A percentile compares a stretch with the other conserved stretches of the same genome.
phyloP scores from a whole-genome alignment of 208 protist species.

The Trypanosoma mega region DNA sequence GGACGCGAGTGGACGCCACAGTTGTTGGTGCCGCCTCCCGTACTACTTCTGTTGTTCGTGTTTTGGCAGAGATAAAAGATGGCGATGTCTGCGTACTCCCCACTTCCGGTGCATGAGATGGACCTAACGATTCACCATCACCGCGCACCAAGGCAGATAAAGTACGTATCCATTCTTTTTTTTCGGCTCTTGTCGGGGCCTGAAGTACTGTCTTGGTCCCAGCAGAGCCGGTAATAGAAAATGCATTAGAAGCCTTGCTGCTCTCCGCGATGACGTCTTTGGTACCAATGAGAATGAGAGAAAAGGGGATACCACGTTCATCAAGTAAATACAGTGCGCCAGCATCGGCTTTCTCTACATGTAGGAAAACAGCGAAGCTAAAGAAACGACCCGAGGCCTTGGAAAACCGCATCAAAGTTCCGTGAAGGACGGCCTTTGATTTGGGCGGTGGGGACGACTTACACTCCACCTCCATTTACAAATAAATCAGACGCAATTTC shows the following conservation, averaged over 20 bases:
- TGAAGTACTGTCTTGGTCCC: conserved; percentile 10
- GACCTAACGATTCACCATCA: not conserved
- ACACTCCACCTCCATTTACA: conserved; percentile 18
- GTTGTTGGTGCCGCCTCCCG: not conserved
- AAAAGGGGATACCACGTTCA: conserved; percentile 3
- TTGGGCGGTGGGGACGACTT: conserved; percentile 7
- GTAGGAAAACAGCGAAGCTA: conserved; percentile 8
- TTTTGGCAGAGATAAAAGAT: too few species aligned
- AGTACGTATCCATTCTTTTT: conserved; percentile 10
- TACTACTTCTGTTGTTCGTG: too few species aligned
- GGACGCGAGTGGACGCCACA: not conserved
- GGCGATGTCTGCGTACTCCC: not conserved
- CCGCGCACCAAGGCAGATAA: not conserved
- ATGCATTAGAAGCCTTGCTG: conserved; percentile 9
- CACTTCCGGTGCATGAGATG: not conserved
- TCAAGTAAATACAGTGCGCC: conserved; percentile 18
- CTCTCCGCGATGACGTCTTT: conserved; percentile 5
- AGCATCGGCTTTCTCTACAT: not conserved
- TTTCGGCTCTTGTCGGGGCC: not conserved
- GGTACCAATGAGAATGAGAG: conserved; percentile 8
- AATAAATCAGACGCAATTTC: too few species aligned
- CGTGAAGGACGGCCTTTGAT: not conserved
- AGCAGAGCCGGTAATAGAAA: conserved; percentile 1
- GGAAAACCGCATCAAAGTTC: conserved; percentile 11
- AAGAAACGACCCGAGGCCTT: conserved; percentile 10